Base-by-base conservation (phyloP, 1,139 yeast species). In the Taphrina betulina region DNA sequence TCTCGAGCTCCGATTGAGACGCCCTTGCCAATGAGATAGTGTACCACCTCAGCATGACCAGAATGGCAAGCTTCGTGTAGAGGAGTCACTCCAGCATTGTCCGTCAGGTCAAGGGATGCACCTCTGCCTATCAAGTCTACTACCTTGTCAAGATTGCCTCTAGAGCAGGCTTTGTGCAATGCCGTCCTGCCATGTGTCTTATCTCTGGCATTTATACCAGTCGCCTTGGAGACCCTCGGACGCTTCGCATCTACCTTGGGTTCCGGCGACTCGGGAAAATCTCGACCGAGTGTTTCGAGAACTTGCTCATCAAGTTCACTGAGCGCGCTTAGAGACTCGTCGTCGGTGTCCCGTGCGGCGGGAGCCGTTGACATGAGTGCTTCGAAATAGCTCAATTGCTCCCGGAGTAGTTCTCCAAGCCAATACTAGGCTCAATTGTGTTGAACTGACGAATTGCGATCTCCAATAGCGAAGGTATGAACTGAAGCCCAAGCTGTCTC, bases 41-140 rank as follows among this genome's bases (percentile, higher is more conserved):
- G 37, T 12, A 43, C 48, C 4, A 35, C 46, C 12, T 20, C 40
- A 10, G 22, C 37, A 14, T 41, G 40, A 8, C 46, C 54, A 22
- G 38, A 36, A 16, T 24, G 33, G 23, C 54, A 50, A 20, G 54
- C 54, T 7, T 50, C 54, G 24, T 50, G 54, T 10, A 50, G 24
- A 5, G 54, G 46, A 3, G 54, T 38, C 5, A 50, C 54, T 16
- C 54, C 54, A 14, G 54, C 54, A 26, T 50, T 50, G 41, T 50
- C 54, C 16, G 43, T 17, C 10, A 50, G 29, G 17, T 41, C 23
- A 28, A 50, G 33, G 4, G 44, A 24, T n/a, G 54, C 54, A 17
- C 46, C 41, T 16, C 16, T 33, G 28, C 36, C 46, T n/a, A 50
- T 16, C n/a, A 50, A 24, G 5, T 38, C 54, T 26, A n/a, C 31